Evolutionary conservation across 2,329 filamentous ascomycete species (phyloP).

Genomic region (Cladosporium sphaerospermum): DNA sequence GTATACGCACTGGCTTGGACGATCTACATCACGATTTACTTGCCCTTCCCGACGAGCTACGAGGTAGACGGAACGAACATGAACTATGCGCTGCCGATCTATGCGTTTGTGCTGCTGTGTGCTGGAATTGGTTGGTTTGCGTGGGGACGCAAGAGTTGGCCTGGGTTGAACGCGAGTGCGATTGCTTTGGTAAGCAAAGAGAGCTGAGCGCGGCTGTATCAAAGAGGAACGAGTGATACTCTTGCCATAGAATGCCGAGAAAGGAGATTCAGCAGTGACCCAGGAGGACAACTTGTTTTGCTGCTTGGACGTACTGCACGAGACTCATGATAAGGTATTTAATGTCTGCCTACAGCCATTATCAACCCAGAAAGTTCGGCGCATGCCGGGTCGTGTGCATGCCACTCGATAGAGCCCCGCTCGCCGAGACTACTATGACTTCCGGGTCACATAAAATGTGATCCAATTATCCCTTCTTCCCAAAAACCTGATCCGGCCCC

Average conservation of each 20-base stretch:
- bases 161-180: neutral
- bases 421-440: too few species aligned
- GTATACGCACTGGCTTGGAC: conserved; percentile 13
- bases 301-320: too few species aligned
- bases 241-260: too few species aligned
- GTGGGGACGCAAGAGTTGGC: conserved; percentile 9
- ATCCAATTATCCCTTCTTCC: too few species aligned
- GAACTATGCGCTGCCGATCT: conserved; percentile 39
- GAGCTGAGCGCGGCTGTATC: neutral
- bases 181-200: conserved; percentile 5
- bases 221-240: neutral
- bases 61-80: conserved; percentile 41
- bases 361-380: too few species aligned
- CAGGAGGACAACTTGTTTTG: too few species aligned
- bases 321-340: too few species aligned
- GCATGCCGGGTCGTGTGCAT: too few species aligned
- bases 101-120: conserved; percentile 3
- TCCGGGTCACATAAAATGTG: too few species aligned
- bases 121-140: conserved; percentile 3
- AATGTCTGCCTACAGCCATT: too few species aligned
- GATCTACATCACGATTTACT: conserved; percentile 9
- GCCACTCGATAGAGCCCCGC: too few species aligned
- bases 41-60: conserved; percentile 36
- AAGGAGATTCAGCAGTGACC: too few species aligned
- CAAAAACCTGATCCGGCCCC: conserved; percentile 5